Conservation (phyloP, 805 yeast species). For the Yarrowia osloensis region DNA sequence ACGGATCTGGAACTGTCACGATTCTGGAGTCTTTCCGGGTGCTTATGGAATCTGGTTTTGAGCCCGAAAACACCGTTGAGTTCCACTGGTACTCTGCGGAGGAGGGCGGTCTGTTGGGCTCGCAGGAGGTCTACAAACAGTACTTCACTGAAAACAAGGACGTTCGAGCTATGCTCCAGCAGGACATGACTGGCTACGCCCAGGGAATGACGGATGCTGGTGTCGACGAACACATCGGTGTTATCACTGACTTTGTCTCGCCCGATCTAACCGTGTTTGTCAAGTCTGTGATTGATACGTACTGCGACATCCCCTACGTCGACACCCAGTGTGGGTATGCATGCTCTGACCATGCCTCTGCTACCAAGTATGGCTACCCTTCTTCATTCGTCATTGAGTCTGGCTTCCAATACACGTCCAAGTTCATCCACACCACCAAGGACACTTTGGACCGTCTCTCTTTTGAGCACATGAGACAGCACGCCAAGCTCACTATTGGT, state of each 20-base stretch:
- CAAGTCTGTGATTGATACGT: slow-evolving; percentile 59
- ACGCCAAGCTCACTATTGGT: slow-evolving; percentile 73
- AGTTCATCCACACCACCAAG: slow-evolving; percentile 70
- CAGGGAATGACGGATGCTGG: slow-evolving; percentile 53
- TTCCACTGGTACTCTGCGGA: slow-evolving; percentile 96
- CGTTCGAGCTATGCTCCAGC: slow-evolving; percentile 85
- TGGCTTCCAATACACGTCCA: slow-evolving; percentile 61
- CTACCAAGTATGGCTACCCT: slow-evolving; percentile 80
- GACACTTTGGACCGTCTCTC: slow-evolving; percentile 84
- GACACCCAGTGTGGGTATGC: slow-evolving; percentile 88
- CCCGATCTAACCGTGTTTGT: slow-evolving; percentile 58
- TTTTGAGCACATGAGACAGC: slow-evolving; percentile 77
- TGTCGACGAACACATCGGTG: slow-evolving; percentile 70
- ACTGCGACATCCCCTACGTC: slow-evolving; percentile 66
- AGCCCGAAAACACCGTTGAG: slow-evolving; percentile 74
- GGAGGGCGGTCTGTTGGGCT: slow-evolving; percentile 88
- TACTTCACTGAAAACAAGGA: slow-evolving; percentile 51
- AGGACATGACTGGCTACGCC: slow-evolving; percentile 90
- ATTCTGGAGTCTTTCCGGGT: slow-evolving; percentile 73
- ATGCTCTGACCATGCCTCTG: slow-evolving; percentile 91
- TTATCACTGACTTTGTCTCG: slow-evolving; percentile 71
- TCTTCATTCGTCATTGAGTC: slow-evolving; percentile 81
- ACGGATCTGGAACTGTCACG: slow-evolving; percentile 85
- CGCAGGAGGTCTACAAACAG: slow-evolving; percentile 68
- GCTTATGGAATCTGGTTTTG: slow-evolving; percentile 49